phyloP scores from a whole-genome alignment of 2,329 filamentous ascomycete genomes.

The Neofusicoccum kwambonambiense region DNA sequence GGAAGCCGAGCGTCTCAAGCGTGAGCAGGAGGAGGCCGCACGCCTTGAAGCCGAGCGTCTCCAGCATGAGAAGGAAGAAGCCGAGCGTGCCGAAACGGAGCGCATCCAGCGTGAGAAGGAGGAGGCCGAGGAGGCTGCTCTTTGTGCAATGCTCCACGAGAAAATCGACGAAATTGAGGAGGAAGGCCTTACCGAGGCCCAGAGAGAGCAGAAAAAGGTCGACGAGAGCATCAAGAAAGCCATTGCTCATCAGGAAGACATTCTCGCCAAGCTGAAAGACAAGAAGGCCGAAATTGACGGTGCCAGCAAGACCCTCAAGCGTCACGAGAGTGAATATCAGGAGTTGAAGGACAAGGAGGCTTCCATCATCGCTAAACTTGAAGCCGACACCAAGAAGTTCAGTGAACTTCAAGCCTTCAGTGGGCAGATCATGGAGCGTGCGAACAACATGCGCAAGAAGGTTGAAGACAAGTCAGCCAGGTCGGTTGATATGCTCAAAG shows the following conservation, averaged over 20 bases:
- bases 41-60: background rate
- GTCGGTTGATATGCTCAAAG: background rate
- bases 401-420: background rate
- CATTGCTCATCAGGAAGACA: background rate
- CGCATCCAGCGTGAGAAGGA: background rate
- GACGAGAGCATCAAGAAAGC: background rate
- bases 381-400: background rate
- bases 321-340: background rate
- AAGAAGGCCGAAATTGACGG: background rate
- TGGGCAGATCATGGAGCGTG: background rate
- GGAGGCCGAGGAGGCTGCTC: background rate
- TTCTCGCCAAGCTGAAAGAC: background rate
- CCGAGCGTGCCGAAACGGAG: background rate
- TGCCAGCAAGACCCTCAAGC: background rate
- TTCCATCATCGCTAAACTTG: background rate
- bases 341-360: background rate
- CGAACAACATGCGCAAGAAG: background rate
- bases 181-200: background rate
- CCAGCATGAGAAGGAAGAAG: background rate
- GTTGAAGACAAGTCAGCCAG: background rate
- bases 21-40: background rate
- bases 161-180: background rate
- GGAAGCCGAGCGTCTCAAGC: background rate
- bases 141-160: background rate
- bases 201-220: background rate